phyloP scores from a whole-genome alignment of 306 rosid genomes.

The Acmispon strigosus region DNA sequence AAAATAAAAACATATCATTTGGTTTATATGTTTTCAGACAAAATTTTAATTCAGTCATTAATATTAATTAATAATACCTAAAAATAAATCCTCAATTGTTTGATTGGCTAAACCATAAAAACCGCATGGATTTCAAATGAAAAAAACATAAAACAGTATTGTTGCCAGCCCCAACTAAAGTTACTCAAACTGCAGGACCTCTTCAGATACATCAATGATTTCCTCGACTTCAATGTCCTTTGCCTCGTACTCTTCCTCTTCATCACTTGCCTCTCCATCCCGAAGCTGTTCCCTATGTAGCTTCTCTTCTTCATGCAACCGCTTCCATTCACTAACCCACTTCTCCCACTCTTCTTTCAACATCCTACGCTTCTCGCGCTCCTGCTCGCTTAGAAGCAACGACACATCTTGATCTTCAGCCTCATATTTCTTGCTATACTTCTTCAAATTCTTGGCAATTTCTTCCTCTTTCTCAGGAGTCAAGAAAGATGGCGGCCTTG shows the following conservation, averaged over 20 bases:
- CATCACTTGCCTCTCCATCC: constrained; percentile 90
- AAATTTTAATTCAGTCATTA: too few species aligned
- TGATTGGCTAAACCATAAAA: too few species aligned
- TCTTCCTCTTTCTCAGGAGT: constrained; percentile 87
- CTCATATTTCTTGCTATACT: constrained; percentile 88
- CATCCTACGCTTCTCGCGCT: constrained; percentile 65
- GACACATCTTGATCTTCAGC: constrained; percentile 89
- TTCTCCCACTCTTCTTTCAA: constrained; percentile 87
- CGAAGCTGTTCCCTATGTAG: constrained; percentile 46
- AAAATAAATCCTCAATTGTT: too few species aligned
- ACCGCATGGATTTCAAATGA: too few species aligned
- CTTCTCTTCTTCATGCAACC: constrained; percentile 48
- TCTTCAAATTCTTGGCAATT: constrained; percentile 78
- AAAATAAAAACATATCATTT: too few species aligned
- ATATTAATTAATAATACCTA: too few species aligned
- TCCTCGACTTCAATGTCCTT: constrained; percentile 86
- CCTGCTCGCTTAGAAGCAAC: constrained; percentile 72
- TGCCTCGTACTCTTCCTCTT: constrained; percentile 91
- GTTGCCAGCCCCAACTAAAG: too few species aligned
- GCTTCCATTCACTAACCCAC: constrained; percentile 75
- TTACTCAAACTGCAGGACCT: constrained; percentile 47
- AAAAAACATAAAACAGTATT: too few species aligned
- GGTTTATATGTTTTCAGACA: too few species aligned
- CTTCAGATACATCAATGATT: constrained; percentile 43
- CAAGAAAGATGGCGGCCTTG: constrained; percentile 75